Conservation (phyloP, 495 filamentous ascomycete species). For the Aspergillus coremiiformis region DNA sequence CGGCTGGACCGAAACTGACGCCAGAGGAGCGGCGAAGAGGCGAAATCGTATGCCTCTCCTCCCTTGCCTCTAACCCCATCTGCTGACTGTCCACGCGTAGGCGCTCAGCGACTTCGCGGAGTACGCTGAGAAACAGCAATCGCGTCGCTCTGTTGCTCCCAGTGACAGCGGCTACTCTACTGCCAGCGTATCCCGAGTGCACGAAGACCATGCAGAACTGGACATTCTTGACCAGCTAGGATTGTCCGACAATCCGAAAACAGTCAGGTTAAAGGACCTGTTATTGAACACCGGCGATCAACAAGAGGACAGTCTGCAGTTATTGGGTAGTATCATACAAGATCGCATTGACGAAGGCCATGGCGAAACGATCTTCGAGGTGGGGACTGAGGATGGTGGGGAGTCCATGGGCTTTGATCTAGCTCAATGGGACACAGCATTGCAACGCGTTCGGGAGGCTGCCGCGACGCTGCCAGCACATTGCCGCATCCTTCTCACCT, state of each 20-base stretch:
- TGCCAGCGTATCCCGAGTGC: conserved; percentile 27
- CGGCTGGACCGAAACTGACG: conserved; percentile 47
- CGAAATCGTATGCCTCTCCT: conserved; percentile 55
- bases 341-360: conserved; percentile 74
- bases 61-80: conserved; percentile 3
- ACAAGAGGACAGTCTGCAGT: conserved; percentile 50
- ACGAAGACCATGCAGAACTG: conserved; percentile 80
- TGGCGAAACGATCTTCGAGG: conserved; percentile 84
- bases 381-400: conserved; percentile 86
- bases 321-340: conserved; percentile 54
- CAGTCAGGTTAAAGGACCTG: conserved; percentile 65
- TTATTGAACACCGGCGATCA: conserved; percentile 58
- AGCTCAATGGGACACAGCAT: conserved; percentile 71
- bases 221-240: conserved; percentile 84
- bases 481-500: conserved; percentile 72
- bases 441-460: conserved; percentile 57
- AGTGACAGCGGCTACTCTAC: conserved; percentile 41
- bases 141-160: conserved; percentile 47
- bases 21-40: conserved; percentile 76
- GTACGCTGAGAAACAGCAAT: conserved; percentile 92
- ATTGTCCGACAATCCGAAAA: conserved; percentile 67
- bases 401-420: conserved; percentile 80
- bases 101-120: conserved; percentile 96
- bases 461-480: conserved; percentile 63
- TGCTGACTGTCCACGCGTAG: conserved; percentile 32